Evolutionary conservation across 371 early-diverging fungal species (phyloP), one percentile per base, ranked within the genome.

Genomic region (Rhizomucor pusillus): DNA sequence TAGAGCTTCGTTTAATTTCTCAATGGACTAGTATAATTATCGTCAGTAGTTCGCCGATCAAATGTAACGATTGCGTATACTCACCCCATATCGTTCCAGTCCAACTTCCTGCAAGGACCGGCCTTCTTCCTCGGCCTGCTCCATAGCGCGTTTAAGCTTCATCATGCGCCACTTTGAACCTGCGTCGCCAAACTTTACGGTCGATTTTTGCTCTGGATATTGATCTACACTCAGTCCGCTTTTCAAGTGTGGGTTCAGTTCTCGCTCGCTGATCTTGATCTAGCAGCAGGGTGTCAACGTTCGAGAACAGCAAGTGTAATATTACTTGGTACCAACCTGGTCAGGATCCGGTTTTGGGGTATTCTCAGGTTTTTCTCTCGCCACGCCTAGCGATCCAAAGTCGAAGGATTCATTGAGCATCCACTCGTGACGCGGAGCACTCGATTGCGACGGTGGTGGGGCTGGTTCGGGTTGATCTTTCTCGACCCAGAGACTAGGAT

Each of bases 101-200:
- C 86, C 91, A 20, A 91, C 84, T 51, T 89, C 84, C 41, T 86
- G 73, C 12, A 89, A 52, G 0, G 81, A 48, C 22, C 84, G 69
- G 0, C 76, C 79, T 52, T 89, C 87, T 45, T 86, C 87, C 43
- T 83, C 78, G 0, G 91, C 88, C 34, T 82, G 81, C 47, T 91
- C 90, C 60, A 73, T 71, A 29, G 85, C 77, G 33, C 88, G 77
- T 55, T 79, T 80, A 40, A 92, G 69, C 50, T 90, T 90, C 64
- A 85, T 85, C 90, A 91, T 92, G 46, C 91, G 73, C 93, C 93
- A 92, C 13, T 61, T 79, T 0, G 89, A 85, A 1, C 91, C 91
- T 2, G 79, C 77, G 57, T 92, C 93, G 0, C 93, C 93, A 80
- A 64, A 80, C 48, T 64, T 52, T 43, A 68, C 57, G 0, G 56